Percentiles rank a stretch among this genome's conserved stretches.
These are phyloP conservation scores for Colletotrichum karsti DNA, from an alignment of 2,329 filamentous ascomycete genomes.

Conservation along the genomic window DNA sequence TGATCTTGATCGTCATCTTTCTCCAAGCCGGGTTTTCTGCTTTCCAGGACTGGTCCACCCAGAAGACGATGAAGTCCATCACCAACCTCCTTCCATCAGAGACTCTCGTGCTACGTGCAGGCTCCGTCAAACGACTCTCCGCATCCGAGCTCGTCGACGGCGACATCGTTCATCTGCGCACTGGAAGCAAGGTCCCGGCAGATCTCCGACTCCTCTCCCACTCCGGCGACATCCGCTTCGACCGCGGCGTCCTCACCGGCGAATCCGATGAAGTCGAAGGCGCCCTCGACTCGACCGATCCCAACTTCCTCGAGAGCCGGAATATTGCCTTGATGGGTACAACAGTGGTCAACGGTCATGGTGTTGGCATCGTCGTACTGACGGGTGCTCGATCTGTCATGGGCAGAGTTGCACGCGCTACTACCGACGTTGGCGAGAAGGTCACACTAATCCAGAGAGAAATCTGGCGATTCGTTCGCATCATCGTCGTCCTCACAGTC, in stretches of 20 bases:
- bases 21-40: slow-evolving; percentile 55
- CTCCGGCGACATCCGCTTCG: neutral
- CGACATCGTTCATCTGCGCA: neutral
- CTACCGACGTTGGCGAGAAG: neutral
- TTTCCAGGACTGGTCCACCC: slow-evolving; percentile 58
- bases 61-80: slow-evolving; percentile 56
- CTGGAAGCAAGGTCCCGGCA: slow-evolving; percentile 33
- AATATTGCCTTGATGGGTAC: neutral
- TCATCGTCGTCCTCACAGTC: neutral
- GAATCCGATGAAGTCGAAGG: neutral
- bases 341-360: neutral
- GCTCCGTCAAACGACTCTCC: neutral
- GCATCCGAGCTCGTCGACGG: neutral
- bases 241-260: neutral
- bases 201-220: neutral
- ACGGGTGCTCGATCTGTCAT: neutral
- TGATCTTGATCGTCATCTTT: slow-evolving; percentile 56
- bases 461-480: neutral
- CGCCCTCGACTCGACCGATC: neutral
- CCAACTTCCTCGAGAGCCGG: neutral
- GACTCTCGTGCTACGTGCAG: slow-evolving; percentile 47
- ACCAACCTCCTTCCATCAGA: slow-evolving; percentile 53
- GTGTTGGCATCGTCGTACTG: neutral
- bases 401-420: neutral
- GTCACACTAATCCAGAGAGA: neutral